Evolutionary conservation across 2,329 filamentous ascomycete species (phyloP).

Genomic region (Aspergillus hortae): DNA sequence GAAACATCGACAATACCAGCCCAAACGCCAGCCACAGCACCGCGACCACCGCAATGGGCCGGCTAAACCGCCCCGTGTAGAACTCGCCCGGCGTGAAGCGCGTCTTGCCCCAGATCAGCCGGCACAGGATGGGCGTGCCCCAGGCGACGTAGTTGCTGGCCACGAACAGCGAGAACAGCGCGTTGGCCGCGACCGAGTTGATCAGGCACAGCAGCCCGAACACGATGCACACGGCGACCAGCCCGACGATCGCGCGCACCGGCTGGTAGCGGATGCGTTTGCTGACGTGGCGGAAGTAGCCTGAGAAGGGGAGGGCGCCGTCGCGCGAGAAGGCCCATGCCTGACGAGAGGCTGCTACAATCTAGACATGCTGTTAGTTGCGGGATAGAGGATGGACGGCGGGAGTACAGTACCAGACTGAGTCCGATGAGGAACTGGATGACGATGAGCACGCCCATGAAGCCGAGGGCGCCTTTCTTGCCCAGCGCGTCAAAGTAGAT

Average conservation of each 20-base stretch:
- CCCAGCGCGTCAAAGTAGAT: conserved; percentile 61
- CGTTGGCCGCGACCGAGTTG: conserved; percentile 54
- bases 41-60: conserved; percentile 52
- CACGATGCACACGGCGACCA: conserved; percentile 49
- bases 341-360: conserved; percentile 59
- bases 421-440: conserved; percentile 62
- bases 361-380: conserved; percentile 8
- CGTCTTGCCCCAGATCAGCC: conserved; percentile 55
- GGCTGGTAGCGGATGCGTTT: conserved; percentile 56
- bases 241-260: conserved; percentile 54
- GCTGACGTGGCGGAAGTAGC: conserved; percentile 55
- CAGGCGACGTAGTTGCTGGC: conserved; percentile 61
- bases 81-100: conserved; percentile 59
- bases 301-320: conserved; percentile 58
- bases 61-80: conserved; percentile 54
- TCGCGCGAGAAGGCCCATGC: conserved; percentile 63
- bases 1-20: conserved; percentile 58
- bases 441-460: conserved; percentile 58
- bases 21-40: conserved; percentile 55
- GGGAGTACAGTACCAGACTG: conserved; percentile 40
- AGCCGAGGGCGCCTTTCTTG: conserved; percentile 55
- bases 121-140: conserved; percentile 57
- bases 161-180: conserved; percentile 54
- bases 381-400: not conserved
- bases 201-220: conserved; percentile 59